These are phyloP conservation scores for Clarireedia hainanense DNA, from an alignment of 2,329 filamentous ascomycete genomes.

Conservation along the genomic window DNA sequence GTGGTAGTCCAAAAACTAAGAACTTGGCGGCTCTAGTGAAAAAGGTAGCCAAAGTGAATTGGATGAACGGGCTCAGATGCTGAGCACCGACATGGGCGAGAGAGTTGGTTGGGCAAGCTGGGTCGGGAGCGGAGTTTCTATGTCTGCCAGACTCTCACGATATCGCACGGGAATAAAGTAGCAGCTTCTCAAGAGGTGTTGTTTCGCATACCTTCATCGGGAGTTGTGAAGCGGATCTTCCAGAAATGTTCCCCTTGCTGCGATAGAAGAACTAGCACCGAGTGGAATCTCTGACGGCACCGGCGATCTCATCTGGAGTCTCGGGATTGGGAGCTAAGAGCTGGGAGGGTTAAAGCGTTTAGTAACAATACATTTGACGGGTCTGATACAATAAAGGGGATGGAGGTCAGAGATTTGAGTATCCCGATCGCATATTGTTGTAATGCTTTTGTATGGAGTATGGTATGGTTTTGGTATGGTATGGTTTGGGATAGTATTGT, in stretches of 20 bases:
- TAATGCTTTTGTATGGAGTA: no score
- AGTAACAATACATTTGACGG: constrained; percentile 3
- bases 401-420: background rate
- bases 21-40: background rate
- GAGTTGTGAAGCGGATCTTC: constrained; percentile 13
- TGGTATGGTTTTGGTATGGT: no score
- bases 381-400: background rate
- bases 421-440: constrained; percentile 5
- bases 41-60: background rate
- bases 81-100: background rate
- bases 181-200: background rate
- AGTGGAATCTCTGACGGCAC: constrained; percentile 21
- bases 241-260: constrained; percentile 25
- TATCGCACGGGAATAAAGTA: background rate
- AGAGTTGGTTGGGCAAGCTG: background rate
- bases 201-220: constrained; percentile 28
- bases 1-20: background rate
- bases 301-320: constrained; percentile 28
- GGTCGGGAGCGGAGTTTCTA: background rate
- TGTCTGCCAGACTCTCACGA: background rate
- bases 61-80: background rate
- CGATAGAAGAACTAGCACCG: constrained; percentile 23
- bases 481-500: background rate
- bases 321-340: background rate
- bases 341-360: background rate